Evolutionary conservation across 2,329 filamentous ascomycete genomes (phyloP).

Genomic region (Trichophyton benhamiae): DNA sequence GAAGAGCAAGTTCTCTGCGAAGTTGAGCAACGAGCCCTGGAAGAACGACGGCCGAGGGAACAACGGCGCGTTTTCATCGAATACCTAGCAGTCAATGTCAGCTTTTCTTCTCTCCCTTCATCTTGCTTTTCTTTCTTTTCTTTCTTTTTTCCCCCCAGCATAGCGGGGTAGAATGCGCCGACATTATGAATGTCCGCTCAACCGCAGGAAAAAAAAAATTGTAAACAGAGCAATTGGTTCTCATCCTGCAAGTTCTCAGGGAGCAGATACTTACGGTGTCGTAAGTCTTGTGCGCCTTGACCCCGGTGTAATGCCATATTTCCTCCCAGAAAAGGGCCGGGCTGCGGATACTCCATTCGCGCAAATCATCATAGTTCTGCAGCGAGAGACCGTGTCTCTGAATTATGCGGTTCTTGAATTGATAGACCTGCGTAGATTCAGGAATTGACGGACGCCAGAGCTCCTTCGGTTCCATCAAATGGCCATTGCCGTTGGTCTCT

Average conservation of each 20-base stretch:
- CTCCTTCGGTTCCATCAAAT: slow-evolving; percentile 25
- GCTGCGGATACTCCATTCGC: slow-evolving; percentile 72
- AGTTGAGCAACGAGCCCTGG: slow-evolving; percentile 66
- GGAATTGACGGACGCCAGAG: slow-evolving; percentile 63
- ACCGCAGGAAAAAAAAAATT: not conserved
- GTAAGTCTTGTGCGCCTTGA: slow-evolving; percentile 54
- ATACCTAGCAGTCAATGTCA: slow-evolving; percentile 41
- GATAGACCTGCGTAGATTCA: slow-evolving; percentile 55
- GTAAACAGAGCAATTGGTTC: not conserved
- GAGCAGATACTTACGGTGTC: slow-evolving; percentile 21
- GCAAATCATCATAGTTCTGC: slow-evolving; percentile 58
- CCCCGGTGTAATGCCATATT: slow-evolving; percentile 69
- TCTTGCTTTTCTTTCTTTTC: not conserved
- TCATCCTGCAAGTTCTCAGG: not conserved
- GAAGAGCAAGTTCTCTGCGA: slow-evolving; percentile 87
- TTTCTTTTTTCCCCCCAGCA: not conserved
- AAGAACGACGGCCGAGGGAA: slow-evolving; percentile 87
- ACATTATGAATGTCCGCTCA: not conserved
- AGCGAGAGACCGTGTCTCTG: slow-evolving; percentile 52
- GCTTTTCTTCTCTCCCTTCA: not conserved
- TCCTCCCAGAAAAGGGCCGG: slow-evolving; percentile 71
- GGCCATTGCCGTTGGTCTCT: slow-evolving; percentile 8
- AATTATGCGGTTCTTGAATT: slow-evolving; percentile 59
- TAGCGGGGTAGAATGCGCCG: not conserved
- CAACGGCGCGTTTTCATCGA: slow-evolving; percentile 56